These are phyloP conservation scores for Aspergillus fumigatus DNA, from an alignment of 2,329 filamentous ascomycete genomes.

Conservation along the genomic window DNA sequence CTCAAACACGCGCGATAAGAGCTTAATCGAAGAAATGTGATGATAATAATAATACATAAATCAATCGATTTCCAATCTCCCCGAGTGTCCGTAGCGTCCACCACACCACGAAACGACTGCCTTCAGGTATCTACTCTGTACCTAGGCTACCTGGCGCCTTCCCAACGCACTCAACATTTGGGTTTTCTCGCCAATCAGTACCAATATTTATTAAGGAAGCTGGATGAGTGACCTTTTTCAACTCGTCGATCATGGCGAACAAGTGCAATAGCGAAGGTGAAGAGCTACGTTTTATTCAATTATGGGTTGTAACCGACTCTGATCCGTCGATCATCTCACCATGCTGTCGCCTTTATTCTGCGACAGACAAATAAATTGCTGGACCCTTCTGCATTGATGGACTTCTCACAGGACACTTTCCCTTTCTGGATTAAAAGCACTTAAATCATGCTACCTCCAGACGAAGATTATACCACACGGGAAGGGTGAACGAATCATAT, in stretches of 20 bases:
- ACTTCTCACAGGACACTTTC: neutral
- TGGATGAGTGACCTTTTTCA: neutral
- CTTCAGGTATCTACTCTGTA: neutral
- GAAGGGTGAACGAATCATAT: neutral
- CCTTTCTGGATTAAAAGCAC: neutral
- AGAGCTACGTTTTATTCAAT: too few species aligned
- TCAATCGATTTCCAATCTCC: conserved; percentile 10
- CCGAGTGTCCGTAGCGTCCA: neutral
- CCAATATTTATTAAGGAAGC: too few species aligned
- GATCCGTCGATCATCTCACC: neutral
- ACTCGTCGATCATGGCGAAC: neutral
- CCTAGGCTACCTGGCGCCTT: neutral
- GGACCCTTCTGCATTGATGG: neutral
- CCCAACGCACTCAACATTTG: neutral
- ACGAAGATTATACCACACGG: neutral
- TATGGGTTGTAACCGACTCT: neutral
- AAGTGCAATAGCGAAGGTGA: too few species aligned
- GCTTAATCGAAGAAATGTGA: conserved; percentile 11
- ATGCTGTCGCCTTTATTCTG: neutral
- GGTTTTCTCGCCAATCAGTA: neutral
- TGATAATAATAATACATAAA: conserved; percentile 20
- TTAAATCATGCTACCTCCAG: neutral
- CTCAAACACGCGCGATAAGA: conserved; percentile 10
- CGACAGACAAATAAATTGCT: neutral
- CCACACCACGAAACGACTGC: too few species aligned